phyloP scores from a whole-genome alignment of 306 rosid genomes.

The peach (Prunus persica) region DNA sequence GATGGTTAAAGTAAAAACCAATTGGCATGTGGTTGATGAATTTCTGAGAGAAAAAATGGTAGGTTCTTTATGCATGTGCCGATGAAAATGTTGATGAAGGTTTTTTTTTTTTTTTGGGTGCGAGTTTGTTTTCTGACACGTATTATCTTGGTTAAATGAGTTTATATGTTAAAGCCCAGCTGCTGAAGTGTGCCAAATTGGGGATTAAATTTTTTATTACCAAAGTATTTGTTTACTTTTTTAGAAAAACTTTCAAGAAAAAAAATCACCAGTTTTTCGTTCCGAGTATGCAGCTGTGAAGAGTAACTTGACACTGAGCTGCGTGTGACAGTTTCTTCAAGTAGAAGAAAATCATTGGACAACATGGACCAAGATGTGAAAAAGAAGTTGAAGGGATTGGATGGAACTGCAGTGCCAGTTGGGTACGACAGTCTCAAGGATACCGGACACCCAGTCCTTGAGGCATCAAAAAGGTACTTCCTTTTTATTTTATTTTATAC shows the following conservation, averaged over 20 bases:
- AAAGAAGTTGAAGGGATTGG: conserved; percentile 20
- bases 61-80: not conserved
- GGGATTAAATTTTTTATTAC: not conserved
- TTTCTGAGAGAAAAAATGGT: not conserved
- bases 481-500: not conserved
- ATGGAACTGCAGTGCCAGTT: conserved; percentile 18
- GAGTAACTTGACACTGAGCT: not conserved
- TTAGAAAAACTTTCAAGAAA: not conserved
- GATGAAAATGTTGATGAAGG: conserved; percentile 1
- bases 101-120: not conserved
- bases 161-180: too few relatives aligned
- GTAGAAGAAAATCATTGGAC: not conserved
- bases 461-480: conserved; percentile 17
- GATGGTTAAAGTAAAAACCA: not conserved
- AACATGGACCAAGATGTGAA: conserved; percentile 25
- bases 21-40: not conserved
- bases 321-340: conserved; percentile 9
- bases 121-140: too few relatives aligned
- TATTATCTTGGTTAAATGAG: not conserved
- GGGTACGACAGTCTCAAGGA: conserved; percentile 12
- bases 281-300: conserved; percentile 3
- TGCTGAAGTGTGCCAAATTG: not conserved
- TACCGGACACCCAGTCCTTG: conserved; percentile 11
- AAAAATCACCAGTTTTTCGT: not conserved
- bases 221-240: not conserved